These are phyloP conservation scores for Catunica adiposa DNA, from an alignment of 2,329 filamentous ascomycete genomes.

Conservation along the genomic window DNA sequence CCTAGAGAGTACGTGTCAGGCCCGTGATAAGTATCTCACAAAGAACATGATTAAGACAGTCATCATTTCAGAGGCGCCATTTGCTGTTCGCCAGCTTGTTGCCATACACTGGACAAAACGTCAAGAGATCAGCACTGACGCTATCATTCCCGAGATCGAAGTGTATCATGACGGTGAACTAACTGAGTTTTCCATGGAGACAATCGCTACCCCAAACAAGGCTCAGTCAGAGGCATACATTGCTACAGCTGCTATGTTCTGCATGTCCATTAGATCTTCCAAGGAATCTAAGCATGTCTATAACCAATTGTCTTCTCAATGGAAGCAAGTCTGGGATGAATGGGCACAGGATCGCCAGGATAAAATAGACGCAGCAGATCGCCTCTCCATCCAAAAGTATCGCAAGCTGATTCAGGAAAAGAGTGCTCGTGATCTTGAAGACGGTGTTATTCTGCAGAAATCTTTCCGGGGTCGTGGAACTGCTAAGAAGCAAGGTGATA, in stretches of 20 bases:
- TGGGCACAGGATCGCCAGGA: slow-evolving; percentile 55
- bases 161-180: slow-evolving; percentile 24
- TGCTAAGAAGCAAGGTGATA: slow-evolving; percentile 30
- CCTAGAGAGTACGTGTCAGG: slow-evolving; percentile 74
- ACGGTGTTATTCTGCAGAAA: slow-evolving; percentile 60
- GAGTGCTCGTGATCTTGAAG: slow-evolving; percentile 51
- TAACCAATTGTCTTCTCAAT: slow-evolving; percentile 58
- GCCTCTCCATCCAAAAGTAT: slow-evolving; percentile 48
- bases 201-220: slow-evolving; percentile 54
- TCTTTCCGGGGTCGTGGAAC: slow-evolving; percentile 51
- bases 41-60: slow-evolving; percentile 50
- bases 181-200: slow-evolving; percentile 56
- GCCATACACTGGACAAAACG: slow-evolving; percentile 64
- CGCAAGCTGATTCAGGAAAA: slow-evolving; percentile 53
- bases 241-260: slow-evolving; percentile 66
- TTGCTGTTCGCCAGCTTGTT: slow-evolving; percentile 59
- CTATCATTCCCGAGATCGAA: slow-evolving; percentile 25
- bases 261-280: slow-evolving; percentile 56
- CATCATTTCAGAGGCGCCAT: slow-evolving; percentile 54
- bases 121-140: slow-evolving; percentile 34
- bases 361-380: slow-evolving; percentile 53
- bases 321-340: slow-evolving; percentile 76
- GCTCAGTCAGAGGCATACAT: slow-evolving; percentile 79
- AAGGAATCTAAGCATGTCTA: slow-evolving; percentile 71
- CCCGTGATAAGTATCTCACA: slow-evolving; percentile 45